Base-by-base conservation (phyloP, 257 asterid genomes). In the Mentha longifolia region DNA sequence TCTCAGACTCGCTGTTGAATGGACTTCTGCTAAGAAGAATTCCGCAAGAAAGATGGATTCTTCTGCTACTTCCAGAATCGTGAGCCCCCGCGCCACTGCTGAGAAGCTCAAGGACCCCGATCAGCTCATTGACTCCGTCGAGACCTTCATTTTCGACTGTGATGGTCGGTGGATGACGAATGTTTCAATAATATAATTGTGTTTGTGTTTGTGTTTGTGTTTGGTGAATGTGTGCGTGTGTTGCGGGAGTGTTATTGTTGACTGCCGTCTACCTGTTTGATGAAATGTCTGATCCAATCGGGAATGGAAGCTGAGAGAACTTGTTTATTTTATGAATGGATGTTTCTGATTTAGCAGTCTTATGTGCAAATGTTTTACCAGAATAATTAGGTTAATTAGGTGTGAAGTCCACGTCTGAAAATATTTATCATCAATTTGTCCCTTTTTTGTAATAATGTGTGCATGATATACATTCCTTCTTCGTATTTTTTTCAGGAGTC, bases 141-240 rank as follows among this genome's bases (percentile, higher is more conserved):
- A 92, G 74, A 95, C 98, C 37, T 95, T 95, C 89, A 92, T 95
- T 61, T 95, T 95, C 68, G 99, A 95, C 76, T 95, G 99, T 47
- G 99, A 95, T 76, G 99, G 99, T 95, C 74, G 4, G 74, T 74
- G 63, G 41, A 2, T 6, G 9, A 55, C 30, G 42, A 58, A 6
- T 31, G 11, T 25, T 55, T 25, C 8, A 2, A 59, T 42, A 28
- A 28, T 22, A 64, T 42, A 28, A 28, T 22, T 50, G 46, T 55
- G 64, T 10, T 19, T 55, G 3, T 51, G 28, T 15, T 22, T 50
- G 46, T 55, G 64, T 10, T 19, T 55, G 3, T 51, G 28, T 15
- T 57, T 33, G 57, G 47, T 42, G 42, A 0, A 61, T 65, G 64
- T 47, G 16, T 31, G 20, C 15, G 5, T n/a, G 14, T 16, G 39